These are phyloP conservation scores for Arxiozyma slooffiae DNA, from an alignment of 1,139 yeast genomes.

Conservation along the genomic window DNA sequence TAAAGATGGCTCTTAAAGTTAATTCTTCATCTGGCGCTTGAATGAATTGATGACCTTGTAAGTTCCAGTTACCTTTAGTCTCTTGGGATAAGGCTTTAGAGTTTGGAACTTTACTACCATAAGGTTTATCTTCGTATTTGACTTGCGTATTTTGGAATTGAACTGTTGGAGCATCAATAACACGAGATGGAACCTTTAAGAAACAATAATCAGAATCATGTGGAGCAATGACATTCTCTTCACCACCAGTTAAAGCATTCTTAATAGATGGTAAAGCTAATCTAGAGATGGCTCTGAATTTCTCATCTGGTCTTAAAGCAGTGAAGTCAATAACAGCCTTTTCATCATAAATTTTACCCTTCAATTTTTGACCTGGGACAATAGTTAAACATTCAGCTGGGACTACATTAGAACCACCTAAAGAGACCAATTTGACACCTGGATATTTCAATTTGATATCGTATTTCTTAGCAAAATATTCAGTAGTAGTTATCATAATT, in stretches of 20 bases:
- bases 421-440: slow-evolving; percentile 13
- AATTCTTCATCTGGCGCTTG: slow-evolving; percentile 7
- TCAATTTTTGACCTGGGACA: slow-evolving; percentile 19
- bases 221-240: slow-evolving; percentile 7
- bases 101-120: slow-evolving; percentile 6
- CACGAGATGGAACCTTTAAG: slow-evolving; percentile 17
- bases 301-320: slow-evolving; percentile 17
- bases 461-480: slow-evolving; percentile 13
- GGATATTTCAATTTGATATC: slow-evolving; percentile 15
- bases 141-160: slow-evolving; percentile 10
- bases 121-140: slow-evolving; percentile 12
- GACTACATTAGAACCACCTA: slow-evolving; percentile 16
- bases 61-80: slow-evolving; percentile 18
- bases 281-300: slow-evolving; percentile 13
- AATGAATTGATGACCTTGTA: slow-evolving; percentile 13
- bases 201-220: slow-evolving; percentile 9
- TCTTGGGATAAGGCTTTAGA: slow-evolving; percentile 9
- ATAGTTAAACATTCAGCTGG: slow-evolving; percentile 19
- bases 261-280: slow-evolving; percentile 16
- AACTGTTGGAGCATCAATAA: slow-evolving; percentile 18
- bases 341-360: slow-evolving; percentile 13
- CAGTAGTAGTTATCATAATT: slow-evolving; percentile 9
- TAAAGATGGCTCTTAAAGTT: slow-evolving; percentile 13
- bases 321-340: slow-evolving; percentile 14
- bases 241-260: slow-evolving; percentile 10